Conservation (phyloP, 1,284 basidiomycete genomes). For the Leccinum griseonigrum region DNA sequence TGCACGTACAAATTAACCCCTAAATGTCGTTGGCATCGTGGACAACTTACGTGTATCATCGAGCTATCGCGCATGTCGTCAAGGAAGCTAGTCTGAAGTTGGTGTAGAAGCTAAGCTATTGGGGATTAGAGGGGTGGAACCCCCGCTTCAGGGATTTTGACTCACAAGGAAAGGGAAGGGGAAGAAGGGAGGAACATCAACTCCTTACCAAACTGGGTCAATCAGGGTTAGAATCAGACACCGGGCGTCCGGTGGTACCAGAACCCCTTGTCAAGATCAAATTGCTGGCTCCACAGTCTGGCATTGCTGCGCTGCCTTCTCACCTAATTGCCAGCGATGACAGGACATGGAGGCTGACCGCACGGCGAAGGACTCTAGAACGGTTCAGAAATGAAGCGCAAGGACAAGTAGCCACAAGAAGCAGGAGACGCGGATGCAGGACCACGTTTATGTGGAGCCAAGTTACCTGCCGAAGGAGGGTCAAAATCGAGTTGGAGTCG, state of each 20-base stretch:
- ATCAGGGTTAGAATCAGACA: constrained; percentile 4
- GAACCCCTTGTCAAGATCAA: constrained; percentile 2
- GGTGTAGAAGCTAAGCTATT: background rate
- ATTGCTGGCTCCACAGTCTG: constrained; percentile 8
- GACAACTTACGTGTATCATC: background rate
- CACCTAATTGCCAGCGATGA: background rate
- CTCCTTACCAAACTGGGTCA: constrained; percentile 4
- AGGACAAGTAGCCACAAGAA: too few species aligned
- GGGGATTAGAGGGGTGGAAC: constrained; percentile 3
- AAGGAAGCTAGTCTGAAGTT: background rate
- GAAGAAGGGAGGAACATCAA: background rate
- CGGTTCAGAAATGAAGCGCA: background rate
- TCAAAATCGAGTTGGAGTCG: background rate
- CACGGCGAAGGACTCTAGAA: background rate
- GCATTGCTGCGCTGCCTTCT: background rate
- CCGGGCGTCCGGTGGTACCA: background rate
- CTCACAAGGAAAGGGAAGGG: background rate
- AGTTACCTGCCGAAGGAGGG: background rate
- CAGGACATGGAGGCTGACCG: background rate
- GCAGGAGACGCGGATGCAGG: background rate
- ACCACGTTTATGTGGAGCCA: background rate
- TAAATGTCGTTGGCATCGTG: background rate
- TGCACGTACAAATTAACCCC: constrained; percentile 15
- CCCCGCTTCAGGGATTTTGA: constrained; percentile 1
- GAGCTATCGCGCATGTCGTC: constrained; percentile 2